A percentile compares a stretch with the other conserved stretches of the same genome.
phyloP scores from a whole-genome alignment of 768 basidiomycete genomes.

The Holtermanniella nyarrowii region DNA sequence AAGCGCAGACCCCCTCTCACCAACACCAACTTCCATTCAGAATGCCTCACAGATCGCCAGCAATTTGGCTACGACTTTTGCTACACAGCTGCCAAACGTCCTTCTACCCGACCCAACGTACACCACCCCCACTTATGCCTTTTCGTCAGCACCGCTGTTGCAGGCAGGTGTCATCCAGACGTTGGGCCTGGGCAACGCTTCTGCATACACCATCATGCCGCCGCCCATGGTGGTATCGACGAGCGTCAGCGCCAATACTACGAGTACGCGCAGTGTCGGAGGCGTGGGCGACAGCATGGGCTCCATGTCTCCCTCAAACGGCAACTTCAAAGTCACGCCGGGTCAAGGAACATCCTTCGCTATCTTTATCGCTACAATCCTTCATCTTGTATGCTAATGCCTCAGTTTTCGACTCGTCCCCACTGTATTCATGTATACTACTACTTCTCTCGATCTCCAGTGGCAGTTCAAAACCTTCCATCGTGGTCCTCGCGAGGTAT shows the following conservation, averaged over 20 bases:
- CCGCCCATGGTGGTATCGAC: conserved; percentile 4
- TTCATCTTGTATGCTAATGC: no score
- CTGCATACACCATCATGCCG: background rate
- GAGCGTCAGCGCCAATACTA: background rate
- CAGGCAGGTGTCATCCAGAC: conserved; percentile 2
- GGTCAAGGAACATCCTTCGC: no score
- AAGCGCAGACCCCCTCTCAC: background rate
- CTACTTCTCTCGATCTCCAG: no score
- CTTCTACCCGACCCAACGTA: conserved; percentile 8
- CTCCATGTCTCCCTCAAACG: background rate
- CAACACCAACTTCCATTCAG: conserved; percentile 7
- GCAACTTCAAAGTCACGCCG: background rate
- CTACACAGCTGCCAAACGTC: conserved; percentile 11
- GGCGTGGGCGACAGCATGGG: background rate
- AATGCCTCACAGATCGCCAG: conserved; percentile 1
- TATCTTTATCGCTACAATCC: no score
- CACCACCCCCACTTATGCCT: conserved; percentile 10
- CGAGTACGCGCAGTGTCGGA: background rate
- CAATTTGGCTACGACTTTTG: conserved; percentile 4
- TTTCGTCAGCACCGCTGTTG: conserved; percentile 4
- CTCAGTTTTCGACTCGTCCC: no score
- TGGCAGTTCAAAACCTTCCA: no score
- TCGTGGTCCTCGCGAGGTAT: no score
- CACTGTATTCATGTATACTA: no score
- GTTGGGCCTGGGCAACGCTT: conserved; percentile 8